Evolutionary conservation across 805 yeast genomes (phyloP), one percentile per base, ranked within the genome.

Genomic region (Candida oleophila): DNA sequence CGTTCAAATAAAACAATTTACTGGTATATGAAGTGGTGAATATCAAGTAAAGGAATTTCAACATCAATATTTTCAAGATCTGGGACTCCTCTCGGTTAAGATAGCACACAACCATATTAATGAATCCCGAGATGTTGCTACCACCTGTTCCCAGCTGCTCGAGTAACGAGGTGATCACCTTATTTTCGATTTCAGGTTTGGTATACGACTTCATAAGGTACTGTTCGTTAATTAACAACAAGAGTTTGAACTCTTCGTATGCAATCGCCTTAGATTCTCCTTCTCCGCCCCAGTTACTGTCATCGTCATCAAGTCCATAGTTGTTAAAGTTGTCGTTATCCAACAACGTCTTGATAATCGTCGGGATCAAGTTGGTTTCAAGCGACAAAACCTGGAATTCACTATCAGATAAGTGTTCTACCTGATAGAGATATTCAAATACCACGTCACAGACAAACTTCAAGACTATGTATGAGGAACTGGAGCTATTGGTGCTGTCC

Each of bases 191-290:
- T 1, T 50, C 50, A 1, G 53, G 44, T 33, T 61, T 56, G 3
- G 64, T 47, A 62, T 74, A 56, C 53, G 75, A 62, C 54, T 71
- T 50, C 80, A 89, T 85, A 84, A 91, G 81, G 64, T 81, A 91
- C 64, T 91, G 97, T 61, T 91, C 97, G 64, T 91, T 91, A 21
- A 91, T 69, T 1, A 89, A 83, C 35, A 91, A 68, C 11, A 91
- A 63, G 14, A 88, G 68, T 56, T 82, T 83, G 68, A 90, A 83
- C 50, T 85, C 82, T 35, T 87, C 79, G 50, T 80, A 81, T 9
- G 76, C 73, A 12, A 67, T 60, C n/a, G 68, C 54, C 57, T 82
- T 85, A 51, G 73, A 74, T 36, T 36, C 39, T 37, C 67, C 73
- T n/a, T 59, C 4, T 18, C 19, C 21, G 7, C 19, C 39, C 12